phyloP scores from a whole-genome alignment of 495 filamentous ascomycete genomes.

The Penicillium samsonianum region DNA sequence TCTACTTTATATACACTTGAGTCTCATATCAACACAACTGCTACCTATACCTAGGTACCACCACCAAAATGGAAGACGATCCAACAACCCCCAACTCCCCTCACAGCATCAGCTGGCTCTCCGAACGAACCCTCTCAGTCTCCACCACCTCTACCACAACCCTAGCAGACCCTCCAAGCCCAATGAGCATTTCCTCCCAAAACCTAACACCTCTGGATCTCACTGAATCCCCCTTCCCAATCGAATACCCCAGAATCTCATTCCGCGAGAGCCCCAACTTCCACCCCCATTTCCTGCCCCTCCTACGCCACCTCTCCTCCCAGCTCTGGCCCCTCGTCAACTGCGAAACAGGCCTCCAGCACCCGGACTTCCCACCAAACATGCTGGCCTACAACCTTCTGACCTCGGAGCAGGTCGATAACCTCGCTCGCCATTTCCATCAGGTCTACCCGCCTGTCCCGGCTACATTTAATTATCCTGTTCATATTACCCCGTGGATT shows the following conservation, averaged over 20 bases:
- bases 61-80: neutral
- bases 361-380: slow-evolving; percentile 66
- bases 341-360: slow-evolving; percentile 55
- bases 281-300: slow-evolving; percentile 21
- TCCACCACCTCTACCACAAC: neutral
- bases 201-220: neutral
- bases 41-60: neutral
- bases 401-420: slow-evolving; percentile 67
- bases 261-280: slow-evolving; percentile 16
- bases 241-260: slow-evolving; percentile 3
- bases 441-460: slow-evolving; percentile 58
- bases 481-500: slow-evolving; percentile 45
- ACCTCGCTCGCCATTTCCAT: slow-evolving; percentile 73
- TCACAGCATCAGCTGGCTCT: neutral
- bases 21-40: neutral
- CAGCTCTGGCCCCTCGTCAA: slow-evolving; percentile 44
- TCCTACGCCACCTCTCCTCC: slow-evolving; percentile 36
- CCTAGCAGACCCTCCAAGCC: neutral
- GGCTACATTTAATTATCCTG: slow-evolving; percentile 64
- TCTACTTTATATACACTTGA: neutral
- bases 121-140: slow-evolving; percentile 3
- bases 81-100: slow-evolving; percentile 6
- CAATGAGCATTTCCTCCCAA: neutral
- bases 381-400: slow-evolving; percentile 74
- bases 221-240: neutral